These are phyloP conservation scores for Sphagnurus paluster DNA, from an alignment of 1,284 basidiomycete genomes.

Conservation along the genomic window DNA sequence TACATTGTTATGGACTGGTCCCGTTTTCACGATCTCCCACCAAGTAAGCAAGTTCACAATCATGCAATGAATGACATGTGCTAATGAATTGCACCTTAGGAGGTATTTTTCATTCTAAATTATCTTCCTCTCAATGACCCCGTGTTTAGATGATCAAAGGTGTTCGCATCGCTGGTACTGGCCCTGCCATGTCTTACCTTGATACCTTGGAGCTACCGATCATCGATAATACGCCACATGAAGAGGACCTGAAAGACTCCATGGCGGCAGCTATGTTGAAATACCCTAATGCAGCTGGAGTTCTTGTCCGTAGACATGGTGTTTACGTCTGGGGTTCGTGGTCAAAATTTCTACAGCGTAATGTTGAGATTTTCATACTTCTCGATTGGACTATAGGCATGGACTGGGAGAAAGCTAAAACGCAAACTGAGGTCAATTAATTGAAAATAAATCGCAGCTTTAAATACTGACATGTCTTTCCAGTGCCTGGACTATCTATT, in stretches of 20 bases:
- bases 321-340: slow-evolving; percentile 80
- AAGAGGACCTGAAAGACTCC: slow-evolving; percentile 83
- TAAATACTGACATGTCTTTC: slow-evolving; percentile 1
- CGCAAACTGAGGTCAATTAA: slow-evolving; percentile 66
- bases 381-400: slow-evolving; percentile 47
- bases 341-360: background rate
- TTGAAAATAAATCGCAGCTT: slow-evolving; percentile 1
- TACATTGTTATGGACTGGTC: slow-evolving; percentile 71
- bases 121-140: slow-evolving; percentile 4
- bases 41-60: slow-evolving; percentile 44
- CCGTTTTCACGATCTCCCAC: slow-evolving; percentile 77
- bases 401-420: slow-evolving; percentile 88
- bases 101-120: slow-evolving; percentile 9
- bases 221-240: slow-evolving; percentile 86
- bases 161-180: slow-evolving; percentile 73
- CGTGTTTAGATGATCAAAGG: slow-evolving; percentile 81
- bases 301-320: slow-evolving; percentile 82
- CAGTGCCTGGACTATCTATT: slow-evolving; percentile 87
- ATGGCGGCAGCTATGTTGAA: slow-evolving; percentile 82
- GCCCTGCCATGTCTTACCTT: slow-evolving; percentile 72
- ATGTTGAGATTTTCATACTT: background rate
- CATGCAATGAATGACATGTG: background rate
- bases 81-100: slow-evolving; percentile 8
- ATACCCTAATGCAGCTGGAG: slow-evolving; percentile 76
- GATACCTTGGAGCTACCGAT: slow-evolving; percentile 86